Evolutionary conservation across 331 rosid genomes (phyloP).

Genomic region (Pyrus hybrid): DNA sequence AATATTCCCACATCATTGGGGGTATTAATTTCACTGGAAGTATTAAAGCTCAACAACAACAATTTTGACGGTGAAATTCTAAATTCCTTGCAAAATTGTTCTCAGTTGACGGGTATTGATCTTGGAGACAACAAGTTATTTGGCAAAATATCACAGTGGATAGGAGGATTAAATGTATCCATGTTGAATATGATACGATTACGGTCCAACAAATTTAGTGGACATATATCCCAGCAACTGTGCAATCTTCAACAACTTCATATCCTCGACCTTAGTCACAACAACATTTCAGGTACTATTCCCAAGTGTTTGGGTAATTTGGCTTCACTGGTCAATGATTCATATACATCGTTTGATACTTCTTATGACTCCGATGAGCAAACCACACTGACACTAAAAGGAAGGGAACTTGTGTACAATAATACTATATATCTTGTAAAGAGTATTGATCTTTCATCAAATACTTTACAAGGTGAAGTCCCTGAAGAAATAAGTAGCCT

Average conservation of each 20-base stretch:
- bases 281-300: background rate
- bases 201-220: too few species aligned
- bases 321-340: background rate
- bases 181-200: background rate
- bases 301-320: conserved; percentile 9
- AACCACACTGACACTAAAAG: too few species aligned
- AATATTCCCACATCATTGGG: too few species aligned
- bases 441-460: too few species aligned
- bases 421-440: too few species aligned
- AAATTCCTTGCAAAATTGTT: background rate
- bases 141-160: background rate
- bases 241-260: conserved; percentile 4
- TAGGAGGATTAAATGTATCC: background rate
- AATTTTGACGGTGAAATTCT: conserved; percentile 6
- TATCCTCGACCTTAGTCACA: conserved; percentile 1
- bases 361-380: background rate
- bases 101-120: background rate
- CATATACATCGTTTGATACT: too few species aligned
- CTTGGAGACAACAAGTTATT: background rate
- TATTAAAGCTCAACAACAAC: too few species aligned
- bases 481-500: too few species aligned
- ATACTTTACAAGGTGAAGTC: too few species aligned
- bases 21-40: too few species aligned
- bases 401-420: too few species aligned
- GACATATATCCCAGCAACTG: too few species aligned